These are phyloP conservation scores for Colletotrichum scovillei DNA, from an alignment of 2,329 filamentous ascomycete species.

Conservation along the genomic window DNA sequence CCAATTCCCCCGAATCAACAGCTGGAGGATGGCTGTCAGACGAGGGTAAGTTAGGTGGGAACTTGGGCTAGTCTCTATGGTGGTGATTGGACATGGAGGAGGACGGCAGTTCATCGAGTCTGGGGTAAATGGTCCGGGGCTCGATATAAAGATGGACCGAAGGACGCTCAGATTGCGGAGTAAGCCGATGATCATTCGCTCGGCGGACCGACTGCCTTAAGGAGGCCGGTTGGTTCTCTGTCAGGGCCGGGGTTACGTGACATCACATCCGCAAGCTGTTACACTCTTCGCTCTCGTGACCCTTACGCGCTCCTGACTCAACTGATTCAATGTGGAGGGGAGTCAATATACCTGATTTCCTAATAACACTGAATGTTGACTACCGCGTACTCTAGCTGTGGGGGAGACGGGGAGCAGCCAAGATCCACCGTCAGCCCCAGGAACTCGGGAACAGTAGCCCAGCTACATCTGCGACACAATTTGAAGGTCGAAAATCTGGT, in stretches of 20 bases:
- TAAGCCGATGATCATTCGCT: not conserved
- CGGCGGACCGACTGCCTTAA: not conserved
- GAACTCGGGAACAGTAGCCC: too few relatives aligned
- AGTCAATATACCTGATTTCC: too few relatives aligned
- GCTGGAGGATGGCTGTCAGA: not conserved
- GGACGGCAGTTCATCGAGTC: not conserved
- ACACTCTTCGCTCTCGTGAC: not conserved
- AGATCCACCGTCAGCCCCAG: too few relatives aligned
- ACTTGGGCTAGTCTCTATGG: too few relatives aligned
- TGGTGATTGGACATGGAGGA: slow-evolving; percentile 6
- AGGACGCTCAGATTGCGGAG: not conserved
- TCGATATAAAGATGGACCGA: slow-evolving; percentile 34
- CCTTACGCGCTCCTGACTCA: too few relatives aligned
- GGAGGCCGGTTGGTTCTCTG: not conserved
- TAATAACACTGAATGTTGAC: too few relatives aligned
- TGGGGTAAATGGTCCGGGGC: not conserved
- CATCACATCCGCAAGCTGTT: not conserved
- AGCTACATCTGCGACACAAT: not conserved
- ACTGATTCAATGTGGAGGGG: too few relatives aligned
- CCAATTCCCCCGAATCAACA: not conserved
- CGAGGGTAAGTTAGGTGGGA: slow-evolving; percentile 2
- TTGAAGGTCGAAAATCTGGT: not conserved
- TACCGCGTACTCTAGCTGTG: too few relatives aligned
- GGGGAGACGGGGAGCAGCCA: too few relatives aligned
- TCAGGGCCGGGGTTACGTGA: not conserved